Evolutionary conservation across 164 flowering plant species (phyloP), one percentile per base, ranked within the genome.

Genomic region (Berberis vulgaris): DNA sequence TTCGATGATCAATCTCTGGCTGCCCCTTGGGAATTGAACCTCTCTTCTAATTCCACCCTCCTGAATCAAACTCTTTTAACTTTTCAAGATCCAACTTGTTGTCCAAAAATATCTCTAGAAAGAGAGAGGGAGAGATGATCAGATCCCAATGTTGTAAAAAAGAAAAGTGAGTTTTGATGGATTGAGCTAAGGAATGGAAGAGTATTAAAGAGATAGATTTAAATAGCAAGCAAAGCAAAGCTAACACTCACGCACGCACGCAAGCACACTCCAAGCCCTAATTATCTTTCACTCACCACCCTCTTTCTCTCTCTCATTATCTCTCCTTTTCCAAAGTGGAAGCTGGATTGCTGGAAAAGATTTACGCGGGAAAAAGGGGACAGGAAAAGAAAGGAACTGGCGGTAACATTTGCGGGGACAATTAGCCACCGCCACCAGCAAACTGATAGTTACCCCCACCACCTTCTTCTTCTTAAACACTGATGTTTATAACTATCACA

Each of bases 261-360:
- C 54, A 52, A 26, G 26, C 26, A 26, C 26, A 26, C 59, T n/a
- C 50, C 42, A 53, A 69, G 79, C 79, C 80, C 74, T 77, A 72
- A 74, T 69, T 53, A 68, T 26, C 26, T 26, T 26, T 26, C 26
- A 26, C 71, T 68, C 61, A 65, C 74, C 64, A 6, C 2, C 3
- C 40, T 42, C 53, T 10, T 63, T 12, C 68, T 71, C 66, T 69
- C 67, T 63, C 45, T 47, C 67, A 2, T 57, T 73, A 61, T 69
- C 71, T 70, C 42, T 63, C 44, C 54, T 65, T 65, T 41, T 60
- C 70, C 42, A 59, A 69, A 26, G 64, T 63, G 65, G 60, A 57
- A 72, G 81, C 80, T 81, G 69, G 82, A 82, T 85, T 83, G 80
- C 77, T 71, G 83, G 72, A 64, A 81, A 83, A 85, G 86, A 77